These are phyloP conservation scores for Cladophialophora psammophila DNA, from an alignment of 2,329 filamentous ascomycete species.

Conservation along the genomic window DNA sequence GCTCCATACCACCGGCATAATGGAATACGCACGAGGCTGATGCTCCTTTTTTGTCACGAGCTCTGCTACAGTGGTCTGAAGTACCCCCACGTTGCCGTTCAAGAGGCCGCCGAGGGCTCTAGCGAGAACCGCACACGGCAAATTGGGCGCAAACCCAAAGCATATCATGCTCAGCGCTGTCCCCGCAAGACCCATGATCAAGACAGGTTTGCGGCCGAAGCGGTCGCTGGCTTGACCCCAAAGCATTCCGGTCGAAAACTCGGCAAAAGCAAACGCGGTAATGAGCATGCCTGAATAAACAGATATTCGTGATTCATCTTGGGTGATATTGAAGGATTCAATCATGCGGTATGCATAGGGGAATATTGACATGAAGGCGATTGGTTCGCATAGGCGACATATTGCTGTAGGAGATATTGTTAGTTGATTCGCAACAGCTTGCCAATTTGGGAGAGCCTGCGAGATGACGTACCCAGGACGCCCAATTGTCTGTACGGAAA, in stretches of 20 bases:
- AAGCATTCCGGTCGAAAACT: conserved; percentile 89
- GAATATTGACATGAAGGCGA: conserved; percentile 99
- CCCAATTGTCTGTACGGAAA: conserved; percentile 67
- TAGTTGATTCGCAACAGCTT: conserved; percentile 36
- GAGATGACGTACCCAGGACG: conserved; percentile 52
- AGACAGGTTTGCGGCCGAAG: conserved; percentile 89
- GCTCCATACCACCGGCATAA: conserved; percentile 99
- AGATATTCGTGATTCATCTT: conserved; percentile 79
- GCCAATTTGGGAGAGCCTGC: conserved; percentile 26
- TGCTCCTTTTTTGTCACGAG: conserved; percentile 92
- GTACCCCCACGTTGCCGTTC: conserved; percentile 95
- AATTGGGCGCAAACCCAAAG: conserved; percentile 86
- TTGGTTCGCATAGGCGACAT: conserved; percentile 96
- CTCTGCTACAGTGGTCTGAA: conserved; percentile 95
- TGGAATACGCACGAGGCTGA: conserved; percentile 91
- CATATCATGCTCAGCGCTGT: conserved; percentile 91
- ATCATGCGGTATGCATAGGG: conserved; percentile 99
- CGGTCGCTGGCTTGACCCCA: conserved; percentile 94
- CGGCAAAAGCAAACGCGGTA: conserved; percentile 92
- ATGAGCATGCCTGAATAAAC: conserved; percentile 96
- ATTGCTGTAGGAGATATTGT: conserved; percentile 64
- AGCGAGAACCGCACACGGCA: conserved; percentile 83
- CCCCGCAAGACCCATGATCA: conserved; percentile 86
- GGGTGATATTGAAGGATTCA: conserved; percentile 83
- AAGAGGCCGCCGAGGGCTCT: conserved; percentile 87